Evolutionary conservation across 2,329 filamentous ascomycete genomes (phyloP).

Genomic region (Ophidiomyces ophidiicola): DNA sequence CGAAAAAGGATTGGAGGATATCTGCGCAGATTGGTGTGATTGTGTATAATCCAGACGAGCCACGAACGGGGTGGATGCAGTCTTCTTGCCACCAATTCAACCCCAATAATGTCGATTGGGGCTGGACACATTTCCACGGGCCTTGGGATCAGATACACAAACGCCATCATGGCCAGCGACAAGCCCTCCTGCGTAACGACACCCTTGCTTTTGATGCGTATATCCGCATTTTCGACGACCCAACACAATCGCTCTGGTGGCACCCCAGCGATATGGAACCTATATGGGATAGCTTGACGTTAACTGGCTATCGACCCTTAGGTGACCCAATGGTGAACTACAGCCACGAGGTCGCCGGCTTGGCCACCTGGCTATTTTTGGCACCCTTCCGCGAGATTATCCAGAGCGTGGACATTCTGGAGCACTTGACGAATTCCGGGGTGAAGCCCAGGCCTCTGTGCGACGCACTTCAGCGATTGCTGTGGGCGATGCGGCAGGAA

Average conservation of each 20-base stretch:
- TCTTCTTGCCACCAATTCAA: conserved; percentile 49
- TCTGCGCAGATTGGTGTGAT: conserved; percentile 52
- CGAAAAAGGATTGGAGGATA: conserved; percentile 31
- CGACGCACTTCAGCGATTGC: conserved; percentile 40
- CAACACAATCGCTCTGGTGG: conserved; percentile 50
- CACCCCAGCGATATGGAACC: conserved; percentile 43
- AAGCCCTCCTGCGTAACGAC: conserved; percentile 48
- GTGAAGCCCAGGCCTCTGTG: conserved; percentile 41
- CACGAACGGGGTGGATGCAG: conserved; percentile 45
- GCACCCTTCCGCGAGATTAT: conserved; percentile 47
- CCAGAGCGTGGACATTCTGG: conserved; percentile 38
- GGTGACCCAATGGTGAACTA: conserved; percentile 36
- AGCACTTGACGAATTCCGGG: conserved; percentile 36
- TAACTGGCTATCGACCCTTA: conserved; percentile 46
- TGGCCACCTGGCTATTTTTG: conserved; percentile 48
- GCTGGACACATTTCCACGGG: conserved; percentile 51
- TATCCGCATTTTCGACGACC: conserved; percentile 48
- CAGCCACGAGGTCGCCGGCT: conserved; percentile 40
- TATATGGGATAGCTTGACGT: conserved; percentile 44
- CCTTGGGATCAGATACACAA: conserved; percentile 47
- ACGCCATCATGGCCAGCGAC: conserved; percentile 46
- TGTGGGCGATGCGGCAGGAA: conserved; percentile 40
- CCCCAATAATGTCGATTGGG: conserved; percentile 47
- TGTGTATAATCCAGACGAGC: conserved; percentile 52
- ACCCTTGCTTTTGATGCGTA: conserved; percentile 51